A percentile compares a stretch with the other conserved stretches of the same genome.
Evolutionary conservation across 768 basidiomycete species (phyloP).

Genomic region (Rhodotorula paludigena): DNA sequence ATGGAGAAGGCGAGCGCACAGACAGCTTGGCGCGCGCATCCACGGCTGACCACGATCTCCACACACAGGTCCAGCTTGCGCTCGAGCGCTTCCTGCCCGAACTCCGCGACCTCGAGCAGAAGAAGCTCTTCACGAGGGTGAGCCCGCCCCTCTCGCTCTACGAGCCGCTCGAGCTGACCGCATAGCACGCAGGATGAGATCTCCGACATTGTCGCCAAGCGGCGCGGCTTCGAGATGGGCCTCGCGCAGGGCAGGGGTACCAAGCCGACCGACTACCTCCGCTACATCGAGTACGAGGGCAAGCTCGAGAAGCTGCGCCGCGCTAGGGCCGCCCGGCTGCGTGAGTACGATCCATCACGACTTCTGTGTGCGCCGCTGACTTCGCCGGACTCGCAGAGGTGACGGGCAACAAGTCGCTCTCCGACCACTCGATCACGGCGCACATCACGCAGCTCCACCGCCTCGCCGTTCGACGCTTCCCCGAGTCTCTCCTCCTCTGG

Average conservation of each 20-base stretch:
- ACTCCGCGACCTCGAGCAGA: conserved; percentile 44
- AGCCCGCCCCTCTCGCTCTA: not conserved
- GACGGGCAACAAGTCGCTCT: conserved; percentile 30
- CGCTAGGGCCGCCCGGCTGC: conserved; percentile 30
- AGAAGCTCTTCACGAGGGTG: conserved; percentile 42
- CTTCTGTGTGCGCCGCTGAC: not conserved
- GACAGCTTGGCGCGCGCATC: not conserved
- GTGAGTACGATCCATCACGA: conserved; percentile 28
- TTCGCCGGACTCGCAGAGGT: conserved; percentile 8
- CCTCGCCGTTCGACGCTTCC: conserved; percentile 35
- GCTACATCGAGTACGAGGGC: conserved; percentile 45
- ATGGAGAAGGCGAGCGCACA: conserved; percentile 26
- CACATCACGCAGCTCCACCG: conserved; percentile 42
- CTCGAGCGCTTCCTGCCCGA: conserved; percentile 45
- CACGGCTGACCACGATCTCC: not conserved
- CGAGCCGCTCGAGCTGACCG: not conserved
- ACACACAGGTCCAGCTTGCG: conserved; percentile 38
- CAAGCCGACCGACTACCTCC: conserved; percentile 42
- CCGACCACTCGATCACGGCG: conserved; percentile 41
- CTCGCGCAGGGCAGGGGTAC: conserved; percentile 42
- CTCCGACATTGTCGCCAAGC: conserved; percentile 42
- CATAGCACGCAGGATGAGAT: conserved; percentile 39
- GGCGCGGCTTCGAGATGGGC: conserved; percentile 41
- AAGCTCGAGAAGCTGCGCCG: conserved; percentile 42
- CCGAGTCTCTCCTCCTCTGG: conserved; percentile 38